Base-by-base conservation (phyloP, 2,329 filamentous ascomycete genomes). In the Torrubiella hemipterigena region DNA sequence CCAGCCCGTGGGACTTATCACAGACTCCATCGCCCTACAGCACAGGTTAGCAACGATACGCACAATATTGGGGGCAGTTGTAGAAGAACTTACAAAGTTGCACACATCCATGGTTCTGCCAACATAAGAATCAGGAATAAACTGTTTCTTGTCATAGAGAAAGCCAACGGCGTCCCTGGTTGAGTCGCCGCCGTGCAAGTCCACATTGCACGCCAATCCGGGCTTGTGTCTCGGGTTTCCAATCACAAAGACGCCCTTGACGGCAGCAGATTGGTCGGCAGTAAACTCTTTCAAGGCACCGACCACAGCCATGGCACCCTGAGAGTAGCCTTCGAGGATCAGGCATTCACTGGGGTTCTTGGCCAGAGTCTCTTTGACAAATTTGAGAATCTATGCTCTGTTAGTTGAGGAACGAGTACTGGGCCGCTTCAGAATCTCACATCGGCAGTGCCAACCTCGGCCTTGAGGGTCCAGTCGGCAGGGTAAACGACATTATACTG, bases 321-420 rank as follows among this genome's bases (percentile, higher is more conserved):
- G 36, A 5, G 36, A 38, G 16, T 38, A 38, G 7, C 36, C 36
- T 27, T 38, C 32, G 17, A 38, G 33, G 12, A 38, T 35, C 13
- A 38, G 14, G 12, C 36, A 38, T 7, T 35, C 30, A 9, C 21
- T 28, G 14, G 33, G 7, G 6, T 30, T 18, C 13, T 30, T 12
- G 3, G 17, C 21, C 3, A 38, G 33, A n/a, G 28, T 27, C 11
- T 29, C 30, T 25, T 19, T 24, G 4, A 38, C 24, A 5, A 32
- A 20, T 9, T 25, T 15, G 7, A 35, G 12, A 27, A 15, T 11
- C 11, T 38, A 11, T 23, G 1, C 7, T 19, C 16, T 25, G 27
- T 23, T 14, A 15, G 16, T 31, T 18, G 13, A 7, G 19, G 16
- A 26, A 17, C 11, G 29, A 16, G 27, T 8, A 15, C 17, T 16